Evolutionary conservation across 371 early-diverging fungal species (phyloP).

Genomic region (Catenaria anguillulae): DNA sequence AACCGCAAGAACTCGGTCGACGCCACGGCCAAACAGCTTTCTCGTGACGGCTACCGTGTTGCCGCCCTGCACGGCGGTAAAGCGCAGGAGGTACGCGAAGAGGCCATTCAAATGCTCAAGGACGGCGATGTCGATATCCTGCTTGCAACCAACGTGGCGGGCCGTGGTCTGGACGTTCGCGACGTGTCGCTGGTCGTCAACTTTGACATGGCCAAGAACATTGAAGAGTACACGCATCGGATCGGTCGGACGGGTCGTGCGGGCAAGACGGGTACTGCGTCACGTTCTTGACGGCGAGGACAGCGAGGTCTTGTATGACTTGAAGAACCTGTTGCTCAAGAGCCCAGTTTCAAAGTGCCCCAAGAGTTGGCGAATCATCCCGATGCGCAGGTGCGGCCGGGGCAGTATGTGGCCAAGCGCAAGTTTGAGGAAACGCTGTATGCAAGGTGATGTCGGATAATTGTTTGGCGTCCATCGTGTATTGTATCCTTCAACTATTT

Average conservation of each 20-base stretch:
- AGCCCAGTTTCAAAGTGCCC: conserved; percentile 67
- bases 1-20: conserved; percentile 85
- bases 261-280: conserved; percentile 88
- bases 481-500: no score
- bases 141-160: conserved; percentile 96
- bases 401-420: conserved; percentile 33
- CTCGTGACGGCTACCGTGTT: conserved; percentile 50
- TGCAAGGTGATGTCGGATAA: neutral
- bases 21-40: conserved; percentile 50
- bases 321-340: conserved; percentile 71
- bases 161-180: conserved; percentile 96
- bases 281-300: conserved; percentile 77
- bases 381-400: conserved; percentile 56
- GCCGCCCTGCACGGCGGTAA: conserved; percentile 88
- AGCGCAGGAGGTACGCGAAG: conserved; percentile 83
- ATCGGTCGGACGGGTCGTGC: conserved; percentile 97
- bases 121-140: conserved; percentile 56
- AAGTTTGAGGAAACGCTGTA: conserved; percentile 49
- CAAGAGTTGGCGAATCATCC: conserved; percentile 55
- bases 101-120: conserved; percentile 53
- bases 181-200: conserved; percentile 94
- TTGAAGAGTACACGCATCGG: conserved; percentile 69
- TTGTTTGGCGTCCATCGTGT: no score
- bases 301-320: conserved; percentile 76
- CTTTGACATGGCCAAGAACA: conserved; percentile 93